These are phyloP conservation scores for Candida hispaniensis DNA, from an alignment of 805 yeast species.

Conservation along the genomic window DNA sequence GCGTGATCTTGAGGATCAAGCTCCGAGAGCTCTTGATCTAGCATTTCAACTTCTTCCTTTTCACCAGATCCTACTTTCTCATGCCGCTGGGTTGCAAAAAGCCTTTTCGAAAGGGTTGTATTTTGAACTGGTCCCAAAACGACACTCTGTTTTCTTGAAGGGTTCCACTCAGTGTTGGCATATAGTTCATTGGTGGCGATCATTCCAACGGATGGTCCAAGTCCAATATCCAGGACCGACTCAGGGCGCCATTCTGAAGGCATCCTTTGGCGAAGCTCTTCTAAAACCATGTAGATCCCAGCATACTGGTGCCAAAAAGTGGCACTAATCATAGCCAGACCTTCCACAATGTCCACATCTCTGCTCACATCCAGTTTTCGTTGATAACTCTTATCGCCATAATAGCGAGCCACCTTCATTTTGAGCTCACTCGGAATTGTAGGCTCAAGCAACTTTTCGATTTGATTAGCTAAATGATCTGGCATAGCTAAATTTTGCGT, in stretches of 20 bases:
- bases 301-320: constrained; percentile 76
- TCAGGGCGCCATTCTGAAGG: constrained; percentile 46
- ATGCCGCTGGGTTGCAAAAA: constrained; percentile 54
- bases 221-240: constrained; percentile 65
- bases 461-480: not conserved
- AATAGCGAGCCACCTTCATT: constrained; percentile 48
- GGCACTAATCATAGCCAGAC: constrained; percentile 36
- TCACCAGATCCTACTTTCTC: constrained; percentile 14
- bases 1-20: constrained; percentile 1
- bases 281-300: constrained; percentile 50
- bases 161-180: constrained; percentile 42
- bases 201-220: constrained; percentile 89
- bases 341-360: not conserved
- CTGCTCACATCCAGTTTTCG: constrained; percentile 1
- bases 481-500: constrained; percentile 7
- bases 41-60: constrained; percentile 1
- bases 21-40: too few species aligned
- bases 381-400: constrained; percentile 21
- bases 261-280: constrained; percentile 50
- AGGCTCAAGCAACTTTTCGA: not conserved
- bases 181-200: constrained; percentile 75
- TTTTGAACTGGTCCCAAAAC: constrained; percentile 45
- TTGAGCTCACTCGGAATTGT: constrained; percentile 51
- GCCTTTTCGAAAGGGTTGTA: constrained; percentile 75
- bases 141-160: constrained; percentile 57